Conservation (phyloP, 2,329 filamentous ascomycete species). For the Pyricularia grisea region DNA sequence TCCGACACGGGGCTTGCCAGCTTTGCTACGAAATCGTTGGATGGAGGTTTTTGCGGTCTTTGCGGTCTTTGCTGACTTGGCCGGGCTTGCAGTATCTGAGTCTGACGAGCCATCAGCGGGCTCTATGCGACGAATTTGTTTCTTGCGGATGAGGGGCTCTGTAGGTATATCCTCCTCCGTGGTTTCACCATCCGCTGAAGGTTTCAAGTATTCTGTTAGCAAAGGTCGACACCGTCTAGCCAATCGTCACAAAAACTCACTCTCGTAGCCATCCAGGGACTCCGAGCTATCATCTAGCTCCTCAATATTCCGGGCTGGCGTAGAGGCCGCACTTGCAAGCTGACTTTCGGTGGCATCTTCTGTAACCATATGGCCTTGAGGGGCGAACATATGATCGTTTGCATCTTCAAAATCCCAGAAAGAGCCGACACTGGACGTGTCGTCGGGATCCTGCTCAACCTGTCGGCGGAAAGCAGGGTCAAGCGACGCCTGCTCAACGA, state of each 20-base stretch:
- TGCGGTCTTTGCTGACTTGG: constrained; percentile 18
- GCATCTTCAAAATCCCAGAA: constrained; percentile 54
- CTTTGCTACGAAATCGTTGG: constrained; percentile 10
- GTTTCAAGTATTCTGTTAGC: constrained; percentile 24
- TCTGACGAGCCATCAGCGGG: constrained; percentile 32
- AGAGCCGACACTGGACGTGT: constrained; percentile 46
- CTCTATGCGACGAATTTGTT: constrained; percentile 24
- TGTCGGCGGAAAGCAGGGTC: constrained; percentile 65
- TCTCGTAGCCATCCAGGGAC: constrained; percentile 49
- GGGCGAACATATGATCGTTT: constrained; percentile 14
- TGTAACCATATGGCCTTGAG: not conserved
- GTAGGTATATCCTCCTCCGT: constrained; percentile 51
- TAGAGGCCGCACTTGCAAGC: constrained; percentile 18
- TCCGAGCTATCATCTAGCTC: constrained; percentile 10
- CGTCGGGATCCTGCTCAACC: constrained; percentile 58
- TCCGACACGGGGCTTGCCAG: constrained; percentile 43
- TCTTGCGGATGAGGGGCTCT: constrained; percentile 37
- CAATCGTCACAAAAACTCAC: constrained; percentile 33
- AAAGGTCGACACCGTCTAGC: constrained; percentile 11
- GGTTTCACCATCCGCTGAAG: constrained; percentile 48
- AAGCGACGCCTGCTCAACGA: constrained; percentile 64
- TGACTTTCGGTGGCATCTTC: not conserved
- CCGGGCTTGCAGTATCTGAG: constrained; percentile 37
- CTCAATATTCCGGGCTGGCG: not conserved
- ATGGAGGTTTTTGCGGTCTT: constrained; percentile 17